Base-by-base conservation (phyloP, 371 early-diverging fungal species). In the Mucor indicus region DNA sequence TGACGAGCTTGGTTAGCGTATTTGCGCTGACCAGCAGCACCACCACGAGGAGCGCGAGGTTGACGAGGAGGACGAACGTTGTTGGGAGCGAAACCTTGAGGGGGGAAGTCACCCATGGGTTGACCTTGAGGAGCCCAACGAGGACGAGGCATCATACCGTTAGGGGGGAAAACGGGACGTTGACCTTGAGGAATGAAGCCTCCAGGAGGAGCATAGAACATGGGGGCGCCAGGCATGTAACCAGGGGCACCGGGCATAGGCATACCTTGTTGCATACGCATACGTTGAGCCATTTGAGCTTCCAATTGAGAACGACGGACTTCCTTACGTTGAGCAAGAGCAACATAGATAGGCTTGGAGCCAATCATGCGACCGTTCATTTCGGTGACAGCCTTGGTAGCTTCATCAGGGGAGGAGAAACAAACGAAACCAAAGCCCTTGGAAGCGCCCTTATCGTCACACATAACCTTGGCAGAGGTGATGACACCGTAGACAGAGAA, bases 311-410 rank as follows among this genome's bases (percentile, higher is more conserved):
- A 81, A 53, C 90, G 85, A 56, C 98, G 91, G 59, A 89, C 90
- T 61, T 98, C 98, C 81, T 94, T 93, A 67, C 96, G 92, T 78
- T 98, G 98, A 47, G 97, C 96, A 39, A 96, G 83, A 48, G 95
- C 96, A 48, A 98, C 97, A 60, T 97, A 98, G 69, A 98, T 87
- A 44, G 98, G 98, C 87, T 98, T 98, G 69, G 77, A 72, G 53
- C 90, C 89, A 42, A 94, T 70, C 86, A 96, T 91, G 54, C 90
- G 89, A 47, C 92, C 86, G 71, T 91, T 91, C 87, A 92, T 90
- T 67, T 93, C 94, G 45, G 87, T 80, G 27, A 91, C 86, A 55
- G 94, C 93, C 79, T 90, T 90, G 68, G 81, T 89, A 35, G 94
- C 92, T 71, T 93, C 93, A 62, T 91, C 92, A 31, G 94, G 90